Percentiles rank a stretch among this genome's conserved stretches.
These are phyloP conservation scores for Zymoseptoria pseudotritici DNA, from an alignment of 2,329 filamentous ascomycete genomes.

Conservation along the genomic window DNA sequence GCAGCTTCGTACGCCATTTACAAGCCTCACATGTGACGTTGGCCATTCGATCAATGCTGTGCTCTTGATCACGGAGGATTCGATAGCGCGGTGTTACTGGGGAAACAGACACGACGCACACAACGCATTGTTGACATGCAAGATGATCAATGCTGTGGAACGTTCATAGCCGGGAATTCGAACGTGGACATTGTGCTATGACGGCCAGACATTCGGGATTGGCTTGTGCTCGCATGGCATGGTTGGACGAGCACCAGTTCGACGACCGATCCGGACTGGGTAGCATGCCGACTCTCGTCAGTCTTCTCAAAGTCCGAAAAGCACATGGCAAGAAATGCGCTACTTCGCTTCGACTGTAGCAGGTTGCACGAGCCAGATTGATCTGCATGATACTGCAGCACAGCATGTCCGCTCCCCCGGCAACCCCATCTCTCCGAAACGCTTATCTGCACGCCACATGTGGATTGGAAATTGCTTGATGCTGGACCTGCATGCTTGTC, in stretches of 20 bases:
- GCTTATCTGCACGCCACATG: not conserved
- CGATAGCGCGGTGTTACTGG: not conserved
- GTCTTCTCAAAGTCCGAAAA: not conserved
- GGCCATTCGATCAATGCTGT: not conserved
- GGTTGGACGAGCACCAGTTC: too few species aligned
- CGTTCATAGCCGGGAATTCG: not conserved
- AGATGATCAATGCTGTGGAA: not conserved
- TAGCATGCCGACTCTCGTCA: too few species aligned
- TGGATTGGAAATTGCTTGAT: not conserved
- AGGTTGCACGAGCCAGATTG: not conserved
- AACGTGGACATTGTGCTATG: too few species aligned
- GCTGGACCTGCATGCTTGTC: not conserved
- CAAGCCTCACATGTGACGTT: not conserved
- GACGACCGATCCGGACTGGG: too few species aligned
- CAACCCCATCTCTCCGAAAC: not conserved
- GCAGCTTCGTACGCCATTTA: not conserved
- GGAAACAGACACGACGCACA: not conserved
- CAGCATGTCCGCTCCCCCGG: too few species aligned
- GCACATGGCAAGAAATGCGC: not conserved
- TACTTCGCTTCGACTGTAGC: not conserved
- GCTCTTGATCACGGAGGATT: not conserved
- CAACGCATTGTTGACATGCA: not conserved
- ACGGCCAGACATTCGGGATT: too few species aligned
- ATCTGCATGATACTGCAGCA: not conserved
- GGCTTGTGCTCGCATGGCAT: too few species aligned